Conservation (phyloP, 73 alveolate species). For the Breviolum minutum region DNA sequence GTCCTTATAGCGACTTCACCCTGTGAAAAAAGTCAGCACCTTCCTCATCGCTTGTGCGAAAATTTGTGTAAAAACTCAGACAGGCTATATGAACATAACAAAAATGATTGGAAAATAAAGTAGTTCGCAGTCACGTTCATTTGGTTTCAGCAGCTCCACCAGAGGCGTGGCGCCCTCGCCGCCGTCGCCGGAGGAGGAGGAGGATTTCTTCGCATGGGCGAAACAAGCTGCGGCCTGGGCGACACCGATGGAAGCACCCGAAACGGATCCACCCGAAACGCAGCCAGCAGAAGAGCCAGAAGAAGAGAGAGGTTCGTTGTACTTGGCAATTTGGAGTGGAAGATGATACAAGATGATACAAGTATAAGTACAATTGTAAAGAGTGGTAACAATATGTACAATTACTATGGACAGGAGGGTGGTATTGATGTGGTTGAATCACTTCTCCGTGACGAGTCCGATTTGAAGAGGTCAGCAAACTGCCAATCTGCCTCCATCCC, state of each 20-base stretch:
- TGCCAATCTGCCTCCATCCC: background rate
- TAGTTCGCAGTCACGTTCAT: background rate
- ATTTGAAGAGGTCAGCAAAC: background rate
- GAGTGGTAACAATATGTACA: background rate
- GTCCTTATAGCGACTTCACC: no score
- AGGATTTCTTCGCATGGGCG: constrained; percentile 90
- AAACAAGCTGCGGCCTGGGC: constrained; percentile 83
- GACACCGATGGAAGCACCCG: background rate
- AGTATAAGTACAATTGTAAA: background rate
- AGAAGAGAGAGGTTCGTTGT: constrained; percentile 21
- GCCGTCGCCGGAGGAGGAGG: constrained; percentile 74
- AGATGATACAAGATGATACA: background rate
- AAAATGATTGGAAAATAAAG: no score
- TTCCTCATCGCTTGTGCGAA: no score
- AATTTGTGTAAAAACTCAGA: background rate
- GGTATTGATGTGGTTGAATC: background rate
- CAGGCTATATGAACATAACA: no score
- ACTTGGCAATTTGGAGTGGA: background rate
- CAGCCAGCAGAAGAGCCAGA: background rate
- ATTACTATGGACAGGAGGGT: background rate
- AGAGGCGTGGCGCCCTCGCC: constrained; percentile 53
- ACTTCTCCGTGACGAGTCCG: background rate
- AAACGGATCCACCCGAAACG: background rate
- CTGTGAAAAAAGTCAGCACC: no score
- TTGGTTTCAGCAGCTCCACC: background rate